Evolutionary conservation across 2,329 filamentous ascomycete species (phyloP), one percentile per base, ranked within the genome.

Genomic region (Colletotrichum karsti): DNA sequence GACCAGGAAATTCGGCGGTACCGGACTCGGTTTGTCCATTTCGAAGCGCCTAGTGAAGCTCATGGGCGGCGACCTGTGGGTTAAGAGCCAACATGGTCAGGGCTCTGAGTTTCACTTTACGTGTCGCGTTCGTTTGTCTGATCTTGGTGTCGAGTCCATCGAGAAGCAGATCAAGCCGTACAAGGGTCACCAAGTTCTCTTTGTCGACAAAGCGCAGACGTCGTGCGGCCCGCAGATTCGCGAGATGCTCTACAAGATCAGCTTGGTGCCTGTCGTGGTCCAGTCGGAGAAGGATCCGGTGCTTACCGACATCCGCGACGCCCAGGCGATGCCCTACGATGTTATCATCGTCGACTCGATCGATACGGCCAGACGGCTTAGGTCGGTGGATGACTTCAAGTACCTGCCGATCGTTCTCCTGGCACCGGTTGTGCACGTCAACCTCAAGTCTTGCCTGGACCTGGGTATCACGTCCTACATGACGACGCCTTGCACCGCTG

Each of bases 391-490:
- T 76, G 94, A 97, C 77, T 97, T 98, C 87, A 98, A 98, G 83
- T 98, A 98, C 77, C 94, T 98, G 50, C 96, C 96, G 3, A 95
- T 99, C 72, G 95, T 99, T 46, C 88, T 98, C 69, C 83, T 98
- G 50, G 96, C 94, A 48, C 94, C 95, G 0, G 85, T 94, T 37
- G 94, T 98, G 12, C 93, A 95, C 69, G 94, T 98, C 72, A 97
- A 91, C 78, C 86, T 99, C 73, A 97, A 97, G 83, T 96, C 94
- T 3, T 96, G 95, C 66, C 84, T 98, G 67, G 96, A 98, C 78
- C 87, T 98, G 71, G 95, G 96, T 70, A 97, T 99, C 73, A 97
- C 95, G n/a, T 98, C 95, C 56, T 98, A 98, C 80, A 98, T 98
- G 94, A 98, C 96, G 2, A 97, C 94, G 15, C 96, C 96, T 8